phyloP scores from a whole-genome alignment of 352 stramenopile genomes.

The Phytophthora ohioensis region DNA sequence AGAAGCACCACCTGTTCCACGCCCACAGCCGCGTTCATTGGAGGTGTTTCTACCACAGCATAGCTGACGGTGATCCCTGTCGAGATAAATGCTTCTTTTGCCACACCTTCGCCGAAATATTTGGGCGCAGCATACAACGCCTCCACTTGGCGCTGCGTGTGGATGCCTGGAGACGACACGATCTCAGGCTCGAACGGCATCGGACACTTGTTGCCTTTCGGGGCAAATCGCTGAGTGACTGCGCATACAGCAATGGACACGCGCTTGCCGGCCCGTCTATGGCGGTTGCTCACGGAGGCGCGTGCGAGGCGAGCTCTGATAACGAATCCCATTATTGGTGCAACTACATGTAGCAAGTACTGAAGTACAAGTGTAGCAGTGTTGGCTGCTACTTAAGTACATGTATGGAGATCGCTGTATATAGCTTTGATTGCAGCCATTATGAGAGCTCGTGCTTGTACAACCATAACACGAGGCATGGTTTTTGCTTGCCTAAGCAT shows the following conservation, averaged over 20 bases:
- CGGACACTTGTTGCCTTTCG: constrained; percentile 2
- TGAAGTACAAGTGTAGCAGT: too few relatives aligned
- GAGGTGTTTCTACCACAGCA: constrained; percentile 41
- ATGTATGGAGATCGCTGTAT: too few relatives aligned
- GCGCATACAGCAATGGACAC: constrained; percentile 29
- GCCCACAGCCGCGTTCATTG: constrained; percentile 34
- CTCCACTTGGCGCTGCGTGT: constrained; percentile 58
- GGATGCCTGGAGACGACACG: constrained; percentile 42
- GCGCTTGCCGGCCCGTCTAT: constrained; percentile 37
- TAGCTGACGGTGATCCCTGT: constrained; percentile 67
- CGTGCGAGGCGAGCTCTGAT: too few relatives aligned
- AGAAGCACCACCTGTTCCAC: constrained; percentile 61
- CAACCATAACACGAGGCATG: too few relatives aligned
- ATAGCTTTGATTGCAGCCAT: too few relatives aligned
- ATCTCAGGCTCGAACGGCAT: constrained; percentile 39
- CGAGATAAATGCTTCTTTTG: constrained; percentile 32
- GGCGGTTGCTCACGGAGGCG: not conserved
- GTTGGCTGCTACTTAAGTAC: too few relatives aligned
- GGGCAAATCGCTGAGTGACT: constrained; percentile 34
- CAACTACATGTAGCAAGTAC: too few relatives aligned
- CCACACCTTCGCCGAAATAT: constrained; percentile 43
- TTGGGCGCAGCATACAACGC: constrained; percentile 55
- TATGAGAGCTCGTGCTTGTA: too few relatives aligned
- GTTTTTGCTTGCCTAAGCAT: too few relatives aligned
- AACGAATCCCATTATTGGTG: too few relatives aligned